phyloP scores from a whole-genome alignment of 345 rosid genomes.

The Barbarea vulgaris region DNA sequence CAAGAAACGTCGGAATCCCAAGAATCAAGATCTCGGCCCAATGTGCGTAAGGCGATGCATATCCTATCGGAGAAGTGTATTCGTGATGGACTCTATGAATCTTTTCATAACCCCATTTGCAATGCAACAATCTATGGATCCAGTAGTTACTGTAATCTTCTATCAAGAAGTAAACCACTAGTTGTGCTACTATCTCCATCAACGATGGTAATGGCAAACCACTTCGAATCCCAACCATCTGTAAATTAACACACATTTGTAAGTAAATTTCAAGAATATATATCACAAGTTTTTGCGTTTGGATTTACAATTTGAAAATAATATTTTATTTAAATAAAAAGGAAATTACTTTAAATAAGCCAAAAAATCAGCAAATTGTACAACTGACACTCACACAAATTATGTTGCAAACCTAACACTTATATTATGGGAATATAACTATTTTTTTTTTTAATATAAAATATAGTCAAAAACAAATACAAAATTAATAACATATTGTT shows the following conservation, averaged over 20 bases:
- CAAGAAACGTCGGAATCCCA: constrained; percentile 81
- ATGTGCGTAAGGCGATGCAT: constrained; percentile 78
- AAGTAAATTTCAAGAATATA: not conserved
- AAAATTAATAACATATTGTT: not conserved
- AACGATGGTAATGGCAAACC: constrained; percentile 74
- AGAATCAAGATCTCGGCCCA: constrained; percentile 81
- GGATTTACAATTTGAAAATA: not conserved
- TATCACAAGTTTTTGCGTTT: not conserved
- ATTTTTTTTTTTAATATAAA: not conserved
- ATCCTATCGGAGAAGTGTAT: constrained; percentile 69
- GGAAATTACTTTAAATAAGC: not conserved
- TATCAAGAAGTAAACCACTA: constrained; percentile 69
- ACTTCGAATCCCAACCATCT: constrained; percentile 67
- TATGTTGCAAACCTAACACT: not conserved
- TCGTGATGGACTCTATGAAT: constrained; percentile 80
- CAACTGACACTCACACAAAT: constrained; percentile 7
- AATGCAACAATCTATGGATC: constrained; percentile 72
- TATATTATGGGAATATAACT: not conserved
- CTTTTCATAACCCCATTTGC: constrained; percentile 75
- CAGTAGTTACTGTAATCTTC: constrained; percentile 86
- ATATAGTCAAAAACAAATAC: not conserved
- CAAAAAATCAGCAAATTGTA: not conserved
- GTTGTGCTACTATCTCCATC: constrained; percentile 64
- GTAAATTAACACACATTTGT: constrained; percentile 3
- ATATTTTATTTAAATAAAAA: not conserved